A percentile compares a stretch with the other conserved stretches of the same genome.
Conservation (phyloP, 768 basidiomycete species). For the Crucibulum laeve region DNA sequence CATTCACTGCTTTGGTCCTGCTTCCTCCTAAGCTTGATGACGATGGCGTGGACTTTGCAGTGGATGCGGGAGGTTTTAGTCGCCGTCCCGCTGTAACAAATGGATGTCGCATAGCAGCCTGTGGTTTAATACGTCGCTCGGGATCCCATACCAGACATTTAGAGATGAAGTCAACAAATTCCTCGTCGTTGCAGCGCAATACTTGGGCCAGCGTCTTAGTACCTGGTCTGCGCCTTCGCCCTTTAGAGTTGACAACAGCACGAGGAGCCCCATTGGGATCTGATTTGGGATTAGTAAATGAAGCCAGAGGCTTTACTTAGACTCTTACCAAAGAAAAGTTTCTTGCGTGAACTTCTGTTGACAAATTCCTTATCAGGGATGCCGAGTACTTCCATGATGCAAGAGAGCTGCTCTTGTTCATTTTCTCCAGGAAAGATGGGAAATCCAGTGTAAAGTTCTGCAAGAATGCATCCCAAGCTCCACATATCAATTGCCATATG, state of each 20-base stretch:
- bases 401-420: constrained; percentile 95
- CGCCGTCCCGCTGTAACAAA: constrained; percentile 73
- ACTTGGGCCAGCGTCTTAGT: constrained; percentile 88
- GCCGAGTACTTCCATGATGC: constrained; percentile 99
- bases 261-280: constrained; percentile 92
- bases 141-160: constrained; percentile 99
- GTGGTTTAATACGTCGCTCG: constrained; percentile 91
- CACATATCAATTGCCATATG: constrained; percentile 99
- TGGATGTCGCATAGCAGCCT: constrained; percentile 86
- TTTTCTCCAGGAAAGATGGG: constrained; percentile 99
- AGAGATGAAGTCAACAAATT: constrained; percentile 93
- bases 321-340: constrained; percentile 88
- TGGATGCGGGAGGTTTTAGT: constrained; percentile 37
- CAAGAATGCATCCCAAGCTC: constrained; percentile 97
- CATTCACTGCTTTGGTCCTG: constrained; percentile 48
- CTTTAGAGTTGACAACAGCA: constrained; percentile 94
- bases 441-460: constrained; percentile 95
- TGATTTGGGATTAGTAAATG: constrained; percentile 22
- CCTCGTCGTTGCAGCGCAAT: constrained; percentile 88
- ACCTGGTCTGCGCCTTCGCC: constrained; percentile 86
- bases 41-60: constrained; percentile 53
- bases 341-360: constrained; percentile 89
- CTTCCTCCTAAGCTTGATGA: constrained; percentile 52
- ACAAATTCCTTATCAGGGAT: constrained; percentile 93
- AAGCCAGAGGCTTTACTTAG: neutral